Base-by-base conservation (phyloP, 2,329 filamentous ascomycete species). In the Trichoderma sp. region DNA sequence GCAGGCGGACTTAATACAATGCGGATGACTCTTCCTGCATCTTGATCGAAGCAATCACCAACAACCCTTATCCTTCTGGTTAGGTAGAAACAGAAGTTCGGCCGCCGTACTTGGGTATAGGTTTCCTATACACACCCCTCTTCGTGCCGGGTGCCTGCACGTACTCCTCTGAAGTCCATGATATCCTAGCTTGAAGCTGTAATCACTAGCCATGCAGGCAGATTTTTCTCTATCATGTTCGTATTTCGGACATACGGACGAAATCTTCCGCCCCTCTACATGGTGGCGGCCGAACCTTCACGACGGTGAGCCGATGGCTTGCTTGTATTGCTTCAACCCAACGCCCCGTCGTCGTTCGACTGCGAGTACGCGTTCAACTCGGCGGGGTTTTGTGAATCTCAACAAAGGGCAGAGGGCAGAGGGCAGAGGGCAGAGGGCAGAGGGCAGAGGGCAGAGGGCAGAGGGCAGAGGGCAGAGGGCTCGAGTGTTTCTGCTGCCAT, bases 21-120 rank as follows among this genome's bases (percentile, higher is more conserved):
- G 35, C 60, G 67, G 42, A 66, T 59, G 67, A 32, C 25, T 22
- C 8, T 15, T 58, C n/a, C 60, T 68, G 67, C 67, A 68, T 66
- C 67, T 60, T 45, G 35, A 27, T 17, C 10, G 35, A 32, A 12
- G 3, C 25, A 54, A 66, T 68, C 67, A 68, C 67, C 67, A 68
- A 68, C 67, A 66, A 10, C n/a, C 19, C 19, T 59, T 22, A 27
- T 52, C 25, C 6, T 53, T 64, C 52, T 32, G 34, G 48, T 56
- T 64, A 54, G 50, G 35, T 64, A n/a, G 12, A n/a, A 56, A 34
- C 61, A 56, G 5, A 56, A 56, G 25, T 45, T 45, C 50, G 61
- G 29, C 50, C 61, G 50, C 37, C 32, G 19, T 22, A 39, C 48
- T 29, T 27, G 37, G 39, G 17, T 5, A n/a, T 35, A n/a, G 52